Evolutionary conservation across 192 early-diverging fungal species (phyloP).

Genomic region (Coemansia sp.): DNA sequence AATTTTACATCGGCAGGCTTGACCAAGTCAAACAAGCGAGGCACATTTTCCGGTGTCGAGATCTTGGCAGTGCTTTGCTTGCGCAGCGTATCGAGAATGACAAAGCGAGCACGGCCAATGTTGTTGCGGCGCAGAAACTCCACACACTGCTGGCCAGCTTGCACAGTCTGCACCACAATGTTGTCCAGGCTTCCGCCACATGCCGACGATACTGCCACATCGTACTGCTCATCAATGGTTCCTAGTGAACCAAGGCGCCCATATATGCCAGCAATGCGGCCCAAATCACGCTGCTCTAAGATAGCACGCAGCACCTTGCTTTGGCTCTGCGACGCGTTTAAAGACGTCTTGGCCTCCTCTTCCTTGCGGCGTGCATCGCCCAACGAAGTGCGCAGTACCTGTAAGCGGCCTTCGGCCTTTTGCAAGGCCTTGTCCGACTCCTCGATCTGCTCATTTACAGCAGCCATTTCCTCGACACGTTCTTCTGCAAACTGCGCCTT

Average conservation of each 20-base stretch:
- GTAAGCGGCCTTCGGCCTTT: constrained; percentile 39
- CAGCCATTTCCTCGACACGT: constrained; percentile 43
- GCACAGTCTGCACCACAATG: constrained; percentile 90
- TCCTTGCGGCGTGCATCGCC: constrained; percentile 59
- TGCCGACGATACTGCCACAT: constrained; percentile 91
- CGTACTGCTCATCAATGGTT: constrained; percentile 88
- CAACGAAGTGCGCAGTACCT: constrained; percentile 41
- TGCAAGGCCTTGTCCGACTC: constrained; percentile 50
- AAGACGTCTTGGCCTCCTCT: constrained; percentile 65
- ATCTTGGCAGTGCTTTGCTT: constrained; percentile 54
- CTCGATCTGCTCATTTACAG: constrained; percentile 54
- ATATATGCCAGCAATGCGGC: constrained; percentile 73
- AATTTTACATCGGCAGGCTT: constrained; percentile 71
- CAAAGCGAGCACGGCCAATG: constrained; percentile 82
- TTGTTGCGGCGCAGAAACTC: constrained; percentile 82
- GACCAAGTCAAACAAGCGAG: constrained; percentile 88
- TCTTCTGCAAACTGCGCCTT: constrained; percentile 43
- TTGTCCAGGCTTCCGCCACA: constrained; percentile 72
- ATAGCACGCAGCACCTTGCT: constrained; percentile 67
- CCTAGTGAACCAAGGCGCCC: constrained; percentile 95
- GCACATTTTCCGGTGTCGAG: constrained; percentile 72
- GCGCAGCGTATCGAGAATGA: constrained; percentile 75
- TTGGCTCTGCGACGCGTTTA: constrained; percentile 64
- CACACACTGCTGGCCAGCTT: constrained; percentile 82
- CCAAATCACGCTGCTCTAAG: constrained; percentile 68